A percentile compares a stretch with the other conserved stretches of the same genome.
phyloP scores from a whole-genome alignment of 129 eudicot species.

The Ambrosia artemisiifolia region DNA sequence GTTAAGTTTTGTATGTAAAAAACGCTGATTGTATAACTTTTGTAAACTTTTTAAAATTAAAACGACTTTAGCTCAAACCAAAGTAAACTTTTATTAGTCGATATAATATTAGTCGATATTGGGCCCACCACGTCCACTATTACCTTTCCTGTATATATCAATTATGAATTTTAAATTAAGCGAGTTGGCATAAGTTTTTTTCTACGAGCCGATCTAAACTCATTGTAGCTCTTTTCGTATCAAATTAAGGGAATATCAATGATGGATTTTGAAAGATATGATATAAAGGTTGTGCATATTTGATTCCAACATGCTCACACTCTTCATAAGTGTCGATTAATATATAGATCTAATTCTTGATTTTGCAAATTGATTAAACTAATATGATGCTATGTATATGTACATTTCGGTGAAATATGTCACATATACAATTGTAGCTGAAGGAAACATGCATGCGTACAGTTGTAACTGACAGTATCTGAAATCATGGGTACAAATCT shows the following conservation, averaged over 20 bases:
- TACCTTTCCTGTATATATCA: no score
- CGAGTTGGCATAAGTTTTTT: no score
- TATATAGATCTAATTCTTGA: not conserved
- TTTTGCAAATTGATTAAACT: not conserved
- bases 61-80: no score
- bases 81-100: no score
- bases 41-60: no score
- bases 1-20: no score
- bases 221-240: not conserved
- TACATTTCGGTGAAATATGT: not conserved
- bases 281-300: slow-evolving; percentile 3
- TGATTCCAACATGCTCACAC: not conserved
- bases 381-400: not conserved
- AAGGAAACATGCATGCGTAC: not conserved
- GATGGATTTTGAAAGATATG: not conserved
- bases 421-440: not conserved
- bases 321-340: not conserved
- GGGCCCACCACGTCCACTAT: no score
- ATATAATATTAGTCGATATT: no score
- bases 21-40: not conserved
- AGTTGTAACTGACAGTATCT: not conserved
- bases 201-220: no score
- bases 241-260: slow-evolving; percentile 3
- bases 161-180: no score
- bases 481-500: slow-evolving; percentile 14